Evolutionary conservation across 2,329 filamentous ascomycete species (phyloP).

Genomic region (Beauveria australis): DNA sequence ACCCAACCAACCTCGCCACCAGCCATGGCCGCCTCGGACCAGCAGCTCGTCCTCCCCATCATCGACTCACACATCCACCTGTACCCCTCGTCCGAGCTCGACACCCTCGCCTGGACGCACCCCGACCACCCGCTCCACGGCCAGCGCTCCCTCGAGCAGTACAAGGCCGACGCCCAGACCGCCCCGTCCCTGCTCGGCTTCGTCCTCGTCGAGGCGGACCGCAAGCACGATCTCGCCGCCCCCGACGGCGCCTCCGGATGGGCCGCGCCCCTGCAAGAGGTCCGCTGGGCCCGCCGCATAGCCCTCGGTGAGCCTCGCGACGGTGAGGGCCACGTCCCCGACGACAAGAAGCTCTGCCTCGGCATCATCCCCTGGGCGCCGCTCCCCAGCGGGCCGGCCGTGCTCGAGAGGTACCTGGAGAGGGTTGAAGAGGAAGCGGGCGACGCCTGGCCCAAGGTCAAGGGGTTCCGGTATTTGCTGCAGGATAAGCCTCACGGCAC

Average conservation of each 20-base stretch:
- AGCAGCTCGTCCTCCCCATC: slow-evolving; percentile 43
- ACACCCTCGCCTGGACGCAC: slow-evolving; percentile 62
- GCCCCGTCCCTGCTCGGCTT: slow-evolving; percentile 53
- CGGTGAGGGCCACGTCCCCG: slow-evolving; percentile 47
- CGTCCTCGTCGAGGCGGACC: slow-evolving; percentile 77
- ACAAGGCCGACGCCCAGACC: slow-evolving; percentile 38
- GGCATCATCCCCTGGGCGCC: slow-evolving; percentile 85
- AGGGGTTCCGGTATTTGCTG: slow-evolving; percentile 75
- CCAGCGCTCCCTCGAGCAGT: slow-evolving; percentile 58
- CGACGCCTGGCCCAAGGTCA: slow-evolving; percentile 57
- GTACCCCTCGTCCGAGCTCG: slow-evolving; percentile 60
- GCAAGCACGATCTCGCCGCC: slow-evolving; percentile 49
- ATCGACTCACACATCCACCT: slow-evolving; percentile 92
- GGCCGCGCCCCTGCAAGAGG: slow-evolving; percentile 60
- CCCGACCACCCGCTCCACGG: slow-evolving; percentile 50
- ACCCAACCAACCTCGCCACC: neutral
- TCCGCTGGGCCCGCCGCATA: slow-evolving; percentile 60
- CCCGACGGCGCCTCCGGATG: slow-evolving; percentile 48
- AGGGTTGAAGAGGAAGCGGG: slow-evolving; percentile 54
- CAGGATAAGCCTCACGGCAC: slow-evolving; percentile 65
- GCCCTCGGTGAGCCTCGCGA: slow-evolving; percentile 48
- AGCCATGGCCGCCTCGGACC: slow-evolving; percentile 2
- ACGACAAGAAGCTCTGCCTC: slow-evolving; percentile 45
- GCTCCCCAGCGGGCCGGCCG: slow-evolving; percentile 53
- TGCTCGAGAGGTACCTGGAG: slow-evolving; percentile 57